phyloP scores from a whole-genome alignment of 176 grass and related monocot species.

The Triticum turgidum region DNA sequence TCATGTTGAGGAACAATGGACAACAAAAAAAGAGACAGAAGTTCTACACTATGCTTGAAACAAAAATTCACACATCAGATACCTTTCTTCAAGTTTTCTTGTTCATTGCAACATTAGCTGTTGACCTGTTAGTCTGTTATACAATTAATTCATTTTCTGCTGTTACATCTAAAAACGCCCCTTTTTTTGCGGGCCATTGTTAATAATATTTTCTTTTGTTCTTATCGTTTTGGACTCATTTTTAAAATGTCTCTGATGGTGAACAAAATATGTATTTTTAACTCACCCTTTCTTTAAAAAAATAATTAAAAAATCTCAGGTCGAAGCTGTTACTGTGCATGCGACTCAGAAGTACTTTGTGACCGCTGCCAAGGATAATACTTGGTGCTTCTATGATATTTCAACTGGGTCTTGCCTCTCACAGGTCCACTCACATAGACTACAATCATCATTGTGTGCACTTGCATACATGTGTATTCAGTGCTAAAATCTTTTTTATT shows the following conservation, averaged over 20 bases:
- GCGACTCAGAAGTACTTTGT: constrained; percentile 95
- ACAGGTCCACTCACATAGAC: constrained; percentile 49
- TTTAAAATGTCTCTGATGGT: constrained; percentile 41
- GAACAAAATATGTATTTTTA: constrained; percentile 29
- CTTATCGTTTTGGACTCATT: neutral
- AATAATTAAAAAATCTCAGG: constrained; percentile 37
- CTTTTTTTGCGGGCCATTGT: neutral
- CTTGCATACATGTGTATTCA: neutral
- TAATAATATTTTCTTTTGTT: neutral
- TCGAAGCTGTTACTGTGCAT: constrained; percentile 97
- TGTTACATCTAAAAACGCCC: constrained; percentile 10
- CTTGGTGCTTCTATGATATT: constrained; percentile 99
- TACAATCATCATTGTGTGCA: neutral
- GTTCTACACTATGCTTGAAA: neutral
- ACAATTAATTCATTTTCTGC: constrained; percentile 16
- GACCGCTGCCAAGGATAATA: constrained; percentile 88
- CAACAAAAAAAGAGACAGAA: neutral
- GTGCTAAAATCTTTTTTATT: constrained; percentile 13
- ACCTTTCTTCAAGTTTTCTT: neutral
- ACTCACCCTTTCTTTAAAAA: neutral
- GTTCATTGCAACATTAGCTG: neutral
- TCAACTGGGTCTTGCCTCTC: constrained; percentile 85
- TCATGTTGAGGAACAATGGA: neutral
- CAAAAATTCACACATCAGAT: neutral
- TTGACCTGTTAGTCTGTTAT: constrained; percentile 14